Evolutionary conservation across 257 asterid genomes (phyloP), one percentile per base, ranked within the genome.

Genomic region (Fraxinus americana): DNA sequence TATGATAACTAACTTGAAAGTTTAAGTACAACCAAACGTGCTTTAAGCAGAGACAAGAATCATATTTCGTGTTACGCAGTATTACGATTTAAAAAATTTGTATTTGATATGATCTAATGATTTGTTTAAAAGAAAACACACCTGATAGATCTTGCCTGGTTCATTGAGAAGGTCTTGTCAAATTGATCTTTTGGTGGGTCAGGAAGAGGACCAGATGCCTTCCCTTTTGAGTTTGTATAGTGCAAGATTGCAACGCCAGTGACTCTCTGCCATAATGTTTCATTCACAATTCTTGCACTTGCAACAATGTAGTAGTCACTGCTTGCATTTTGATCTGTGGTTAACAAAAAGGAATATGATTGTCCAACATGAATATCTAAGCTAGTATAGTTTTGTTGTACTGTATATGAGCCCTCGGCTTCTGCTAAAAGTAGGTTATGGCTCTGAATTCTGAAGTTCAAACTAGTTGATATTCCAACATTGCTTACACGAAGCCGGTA

Each of bases 61-160:
- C 17, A 43, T 38, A 11, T 43, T 43, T 43, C 0, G 52, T 43
- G 52, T 43, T 43, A 12, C 3, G 52, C 65, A 54, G 27, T 54
- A 19, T 54, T 54, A 2, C 1, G 7, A 17, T 17, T 43, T 43
- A 43, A 2, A 43, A 43, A 43, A 43, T 11, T 12, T 5, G 13
- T 12, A 43, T 43, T 43, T 43, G 17, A n/a, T n/a, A 19, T 12
- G 1, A 6, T 57, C 25, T 57, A 17, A 7, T 4, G 19, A 63
- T 11, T 63, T 1, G 13, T 27, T 17, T n/a, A 63, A 27, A 27
- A 2, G 30, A 74, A 82, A 73, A 72, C 68, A 14, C 41, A 92
- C 98, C 99, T 93, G 83, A 96, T 93, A 45, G 99, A 96, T 77
- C 97, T 87, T 0, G 99, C 99, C 86, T 96, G 98, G 87, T 96